Evolutionary conservation across 2,329 filamentous ascomycete species (phyloP), one percentile per base, ranked within the genome.

Genomic region (Alternaria sp.): DNA sequence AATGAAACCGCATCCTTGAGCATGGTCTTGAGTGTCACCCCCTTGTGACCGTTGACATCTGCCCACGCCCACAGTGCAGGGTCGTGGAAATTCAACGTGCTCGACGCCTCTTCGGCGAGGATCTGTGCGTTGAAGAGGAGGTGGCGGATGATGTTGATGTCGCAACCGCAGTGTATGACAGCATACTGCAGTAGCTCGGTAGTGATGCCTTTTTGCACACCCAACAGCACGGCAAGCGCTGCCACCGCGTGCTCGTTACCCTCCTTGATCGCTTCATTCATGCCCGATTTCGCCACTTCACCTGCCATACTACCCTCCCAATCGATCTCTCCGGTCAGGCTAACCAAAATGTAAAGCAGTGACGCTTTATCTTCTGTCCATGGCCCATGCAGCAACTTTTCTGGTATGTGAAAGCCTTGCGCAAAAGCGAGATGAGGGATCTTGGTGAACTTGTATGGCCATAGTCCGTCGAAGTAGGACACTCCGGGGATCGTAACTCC

Each of bases 111-210:
- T 17, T 50, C 51, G 11, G 70, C 71, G 23, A 75, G 57, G 25
- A 79, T 76, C 54, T 79, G 76, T 7, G 75, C 75, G 25, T 79
- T 79, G 70, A 75, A 79, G 1, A 79, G 65, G 5, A 80, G 58
- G 43, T 79, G 77, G 6, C 76, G 67, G 6, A 79, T 19, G 17
- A 75, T 71, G 44, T 72, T 73, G 54, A 74, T 45, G 10, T 74
- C 53, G 64, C 76, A 77, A 15, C 69, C 72, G 54, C 70, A 76
- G 4, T 76, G 65, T 11, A 75, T 60, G 7, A 77, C 73, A 9
- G 77, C 76, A 63, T 73, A 71, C 12, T 73, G 67, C 30, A 80
- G 32, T 44, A 71, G 53, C 0, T 73, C 71, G 5, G 74, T 78
- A 25, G 71, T 73, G 17, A 80, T 71, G 10, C 67, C 66, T 53